Evolutionary conservation across 768 basidiomycete genomes (phyloP).

Genomic region (Tricholoma terreum): DNA sequence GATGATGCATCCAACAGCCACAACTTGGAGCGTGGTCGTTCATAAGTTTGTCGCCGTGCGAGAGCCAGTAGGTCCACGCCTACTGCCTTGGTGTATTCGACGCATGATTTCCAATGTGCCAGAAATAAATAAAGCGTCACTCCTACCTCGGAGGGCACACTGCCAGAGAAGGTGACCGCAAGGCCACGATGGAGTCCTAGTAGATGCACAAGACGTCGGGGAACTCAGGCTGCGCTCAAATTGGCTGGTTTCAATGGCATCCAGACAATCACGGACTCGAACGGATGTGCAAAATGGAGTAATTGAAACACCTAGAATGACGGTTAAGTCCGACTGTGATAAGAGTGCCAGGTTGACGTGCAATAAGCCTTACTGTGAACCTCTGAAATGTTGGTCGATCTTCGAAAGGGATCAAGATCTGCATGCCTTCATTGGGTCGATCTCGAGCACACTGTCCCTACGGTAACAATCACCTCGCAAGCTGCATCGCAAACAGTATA

Average conservation of each 20-base stretch:
- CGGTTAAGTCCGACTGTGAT: too few relatives aligned
- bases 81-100: conserved; percentile 25
- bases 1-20: too few relatives aligned
- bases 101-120: conserved; percentile 25
- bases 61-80: conserved; percentile 7
- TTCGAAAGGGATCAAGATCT: conserved; percentile 4
- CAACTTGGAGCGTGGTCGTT: conserved; percentile 19
- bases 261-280: conserved; percentile 5
- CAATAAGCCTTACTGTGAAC: background rate
- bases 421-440: background rate
- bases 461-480: conserved; percentile 1
- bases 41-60: conserved; percentile 21
- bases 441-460: background rate
- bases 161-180: conserved; percentile 2
- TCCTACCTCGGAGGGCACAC: background rate
- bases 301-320: background rate
- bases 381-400: background rate
- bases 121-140: conserved; percentile 22
- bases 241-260: conserved; percentile 6
- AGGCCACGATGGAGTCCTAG: conserved; percentile 2
- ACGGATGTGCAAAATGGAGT: conserved; percentile 5
- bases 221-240: background rate
- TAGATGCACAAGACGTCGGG: background rate
- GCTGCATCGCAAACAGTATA: conserved; percentile 3
- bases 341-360: background rate